These are phyloP conservation scores for Helminthosporium solani DNA, from an alignment of 2,329 filamentous ascomycete species.

Conservation along the genomic window DNA sequence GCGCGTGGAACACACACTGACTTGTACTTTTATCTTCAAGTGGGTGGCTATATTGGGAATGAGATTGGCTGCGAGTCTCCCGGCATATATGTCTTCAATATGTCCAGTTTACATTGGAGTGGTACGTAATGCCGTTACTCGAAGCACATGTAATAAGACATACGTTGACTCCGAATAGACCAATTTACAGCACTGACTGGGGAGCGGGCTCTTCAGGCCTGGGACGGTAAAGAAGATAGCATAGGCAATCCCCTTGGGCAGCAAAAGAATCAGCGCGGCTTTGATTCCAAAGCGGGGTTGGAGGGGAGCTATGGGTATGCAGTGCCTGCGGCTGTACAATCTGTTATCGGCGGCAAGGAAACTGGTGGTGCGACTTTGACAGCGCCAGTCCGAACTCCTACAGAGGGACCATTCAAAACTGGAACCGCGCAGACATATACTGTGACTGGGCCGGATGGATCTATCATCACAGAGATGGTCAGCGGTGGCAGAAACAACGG, in stretches of 20 bases:
- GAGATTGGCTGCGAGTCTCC: slow-evolving; percentile 65
- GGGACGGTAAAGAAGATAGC: slow-evolving; percentile 25
- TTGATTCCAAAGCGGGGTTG: slow-evolving; percentile 58
- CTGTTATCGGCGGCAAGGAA: slow-evolving; percentile 66
- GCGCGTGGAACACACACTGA: too few relatives aligned
- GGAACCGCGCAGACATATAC: slow-evolving; percentile 70
- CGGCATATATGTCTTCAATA: slow-evolving; percentile 75
- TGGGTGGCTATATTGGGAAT: slow-evolving; percentile 68
- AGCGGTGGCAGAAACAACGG: slow-evolving; percentile 21
- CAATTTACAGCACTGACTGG: slow-evolving; percentile 66
- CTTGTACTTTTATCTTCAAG: slow-evolving; percentile 11
- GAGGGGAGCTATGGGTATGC: slow-evolving; percentile 64
- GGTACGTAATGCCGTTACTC: too few relatives aligned
- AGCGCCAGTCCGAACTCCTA: slow-evolving; percentile 62
- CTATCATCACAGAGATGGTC: slow-evolving; percentile 42
- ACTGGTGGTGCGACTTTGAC: slow-evolving; percentile 70
- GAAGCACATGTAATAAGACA: too few relatives aligned
- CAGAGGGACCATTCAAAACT: slow-evolving; percentile 68
- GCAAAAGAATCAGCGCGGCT: slow-evolving; percentile 53
- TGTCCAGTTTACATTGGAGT: slow-evolving; percentile 68
- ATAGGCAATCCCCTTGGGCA: slow-evolving; percentile 50
- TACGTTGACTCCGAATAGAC: slow-evolving; percentile 20
- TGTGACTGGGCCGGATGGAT: slow-evolving; percentile 48
- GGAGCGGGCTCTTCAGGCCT: slow-evolving; percentile 49
- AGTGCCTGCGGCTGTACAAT: slow-evolving; percentile 65